Evolutionary conservation across 108 stramenopile species (phyloP).

Genomic region (Parietichytrium sp.): DNA sequence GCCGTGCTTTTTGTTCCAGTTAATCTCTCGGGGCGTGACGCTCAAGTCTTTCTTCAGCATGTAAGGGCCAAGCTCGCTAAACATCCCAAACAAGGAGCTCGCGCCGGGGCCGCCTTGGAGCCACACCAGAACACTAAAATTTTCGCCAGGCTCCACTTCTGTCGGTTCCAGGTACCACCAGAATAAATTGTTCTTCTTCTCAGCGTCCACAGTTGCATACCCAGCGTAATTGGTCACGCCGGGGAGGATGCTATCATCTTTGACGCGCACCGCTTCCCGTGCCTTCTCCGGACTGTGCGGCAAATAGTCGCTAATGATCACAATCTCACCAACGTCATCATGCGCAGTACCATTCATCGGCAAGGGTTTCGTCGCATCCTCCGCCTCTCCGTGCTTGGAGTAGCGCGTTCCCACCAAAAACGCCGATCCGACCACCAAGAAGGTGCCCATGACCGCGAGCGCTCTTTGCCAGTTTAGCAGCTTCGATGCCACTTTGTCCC

Average conservation of each 20-base stretch:
- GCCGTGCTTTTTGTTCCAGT: background rate
- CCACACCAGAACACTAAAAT: conserved; percentile 39
- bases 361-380: no score
- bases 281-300: background rate
- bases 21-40: background rate
- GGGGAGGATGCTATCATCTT: conserved; percentile 1
- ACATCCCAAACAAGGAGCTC: conserved; percentile 44
- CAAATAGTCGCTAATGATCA: background rate
- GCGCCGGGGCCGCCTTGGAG: conserved; percentile 52
- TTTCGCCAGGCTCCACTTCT: background rate
- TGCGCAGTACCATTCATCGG: background rate
- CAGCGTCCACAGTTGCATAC: background rate
- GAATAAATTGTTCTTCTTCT: conserved; percentile 3
- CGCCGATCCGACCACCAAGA: no score
- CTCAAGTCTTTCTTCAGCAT: background rate
- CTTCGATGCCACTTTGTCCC: no score
- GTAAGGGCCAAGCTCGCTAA: conserved; percentile 44
- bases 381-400: no score
- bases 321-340: background rate
- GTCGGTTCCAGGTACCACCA: conserved; percentile 42
- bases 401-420: no score
- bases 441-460: no score
- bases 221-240: background rate
- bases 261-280: background rate
- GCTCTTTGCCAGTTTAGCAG: no score